Evolutionary conservation across 1,284 basidiomycete genomes (phyloP), one percentile per base, ranked within the genome.

Genomic region (Apiotrichum brassicae): DNA sequence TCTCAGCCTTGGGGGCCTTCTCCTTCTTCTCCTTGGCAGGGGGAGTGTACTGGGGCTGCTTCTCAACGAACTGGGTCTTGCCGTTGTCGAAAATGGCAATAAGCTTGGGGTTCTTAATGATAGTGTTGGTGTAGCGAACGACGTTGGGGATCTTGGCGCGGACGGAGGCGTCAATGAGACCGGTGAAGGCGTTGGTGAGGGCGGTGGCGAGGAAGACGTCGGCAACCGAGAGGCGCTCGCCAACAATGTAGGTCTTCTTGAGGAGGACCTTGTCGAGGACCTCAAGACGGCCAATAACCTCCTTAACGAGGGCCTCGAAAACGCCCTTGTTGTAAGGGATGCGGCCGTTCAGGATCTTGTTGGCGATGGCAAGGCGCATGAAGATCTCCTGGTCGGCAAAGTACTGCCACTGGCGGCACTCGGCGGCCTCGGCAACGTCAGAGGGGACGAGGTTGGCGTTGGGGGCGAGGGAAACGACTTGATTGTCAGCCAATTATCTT

Each of bases 171-270:
- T 88, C 90, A 59, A 89, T 60, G 58, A 80, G 79, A 46, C 54
- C 53, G 42, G 56, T 53, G 60, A 77, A 48, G 6, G 77, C 76
- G 58, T 76, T 76, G 59, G 76, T 76, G 58, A 89, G 68, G 63
- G 78, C 60, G 36, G 78, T 72, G 37, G 85, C 88, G 59, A 90
- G 60, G 62, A 76, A 74, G 73, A 97, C 75, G 69, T 98, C 94
- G 59, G 92, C 94, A 46, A 94, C 79, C 54, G 92, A 90, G 78
- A 97, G 84, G 64, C 93, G 88, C 73, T 97, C 89, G 64, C 85
- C 85, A 49, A 92, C 91, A 64, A 97, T 81, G 82, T 85, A 97
- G 48, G 94, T 98, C 67, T 82, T 82, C 56, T 81, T 78, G 51
- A 79, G 72, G 65, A 97, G 82, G 76, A 87, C 79, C 44, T 77